A percentile compares a stretch with the other conserved stretches of the same genome.
These are phyloP conservation scores for Aspergillus pseudonomiae DNA, from an alignment of 2,329 filamentous ascomycete genomes.

Conservation along the genomic window DNA sequence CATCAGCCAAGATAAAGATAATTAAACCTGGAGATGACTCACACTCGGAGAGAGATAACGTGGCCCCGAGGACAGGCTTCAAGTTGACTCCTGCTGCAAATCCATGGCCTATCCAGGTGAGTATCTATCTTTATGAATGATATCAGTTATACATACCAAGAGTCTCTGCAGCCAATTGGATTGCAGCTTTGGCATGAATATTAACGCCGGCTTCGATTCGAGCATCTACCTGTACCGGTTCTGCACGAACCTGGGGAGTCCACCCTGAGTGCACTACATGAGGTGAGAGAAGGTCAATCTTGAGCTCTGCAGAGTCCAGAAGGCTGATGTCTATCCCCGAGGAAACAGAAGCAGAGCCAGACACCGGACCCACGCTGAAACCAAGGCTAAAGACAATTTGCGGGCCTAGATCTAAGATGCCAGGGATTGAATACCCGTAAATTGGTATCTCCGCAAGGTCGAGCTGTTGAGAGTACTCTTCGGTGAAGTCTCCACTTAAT, in stretches of 20 bases:
- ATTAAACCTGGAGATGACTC: slow-evolving; percentile 2
- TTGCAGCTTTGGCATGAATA: slow-evolving; percentile 19
- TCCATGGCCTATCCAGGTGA: slow-evolving; percentile 18
- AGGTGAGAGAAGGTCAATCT: slow-evolving; percentile 21
- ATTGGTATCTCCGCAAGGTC: slow-evolving; percentile 24
- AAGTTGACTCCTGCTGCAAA: slow-evolving; percentile 23
- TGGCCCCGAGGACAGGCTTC: slow-evolving; percentile 19
- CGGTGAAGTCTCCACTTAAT: slow-evolving; percentile 22
- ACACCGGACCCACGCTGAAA: slow-evolving; percentile 21
- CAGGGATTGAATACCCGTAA: slow-evolving; percentile 24
- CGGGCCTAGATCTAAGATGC: slow-evolving; percentile 23
- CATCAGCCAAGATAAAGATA: slow-evolving; percentile 6
- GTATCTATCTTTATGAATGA: background rate
- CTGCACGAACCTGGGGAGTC: slow-evolving; percentile 16
- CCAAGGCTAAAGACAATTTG: slow-evolving; percentile 23
- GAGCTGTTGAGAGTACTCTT: slow-evolving; percentile 17
- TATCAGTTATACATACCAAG: slow-evolving; percentile 14
- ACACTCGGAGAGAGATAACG: slow-evolving; percentile 18
- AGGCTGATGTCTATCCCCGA: slow-evolving; percentile 23
- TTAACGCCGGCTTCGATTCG: slow-evolving; percentile 17
- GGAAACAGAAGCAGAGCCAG: slow-evolving; percentile 22
- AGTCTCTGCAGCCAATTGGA: slow-evolving; percentile 15
- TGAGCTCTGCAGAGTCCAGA: slow-evolving; percentile 23
- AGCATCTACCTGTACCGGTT: slow-evolving; percentile 20
- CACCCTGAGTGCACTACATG: slow-evolving; percentile 20